A percentile compares a stretch with the other conserved stretches of the same genome.
These are phyloP conservation scores for Schizosaccharomyces versatilis DNA, from an alignment of 1,139 yeast genomes.

Conservation along the genomic window DNA sequence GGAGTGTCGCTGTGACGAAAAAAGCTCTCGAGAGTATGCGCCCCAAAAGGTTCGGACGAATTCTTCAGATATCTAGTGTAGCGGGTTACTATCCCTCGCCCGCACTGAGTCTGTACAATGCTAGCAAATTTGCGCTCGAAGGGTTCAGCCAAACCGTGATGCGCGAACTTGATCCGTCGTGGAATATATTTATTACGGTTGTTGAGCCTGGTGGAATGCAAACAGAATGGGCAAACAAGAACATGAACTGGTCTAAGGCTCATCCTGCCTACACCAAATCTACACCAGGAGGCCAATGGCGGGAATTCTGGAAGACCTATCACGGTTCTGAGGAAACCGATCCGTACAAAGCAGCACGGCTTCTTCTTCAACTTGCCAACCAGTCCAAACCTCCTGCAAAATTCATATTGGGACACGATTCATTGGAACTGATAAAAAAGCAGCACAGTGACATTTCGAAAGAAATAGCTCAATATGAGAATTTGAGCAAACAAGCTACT, in stretches of 20 bases:
- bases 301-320: neutral
- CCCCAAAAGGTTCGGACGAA: constrained; percentile 4
- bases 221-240: constrained; percentile 6
- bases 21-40: constrained; percentile 6
- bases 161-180: constrained; percentile 4
- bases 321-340: constrained; percentile 1
- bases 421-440: neutral
- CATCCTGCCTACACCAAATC: constrained; percentile 6
- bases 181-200: constrained; percentile 4
- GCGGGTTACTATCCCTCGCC: constrained; percentile 6
- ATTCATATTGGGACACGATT: neutral
- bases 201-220: constrained; percentile 5
- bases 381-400: neutral
- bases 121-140: constrained; percentile 6
- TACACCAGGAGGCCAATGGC: neutral
- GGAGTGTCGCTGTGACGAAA: constrained; percentile 2
- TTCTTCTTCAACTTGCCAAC: neutral
- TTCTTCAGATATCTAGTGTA: constrained; percentile 5
- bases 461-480: neutral
- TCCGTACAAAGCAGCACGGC: neutral
- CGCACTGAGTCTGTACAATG: constrained; percentile 3
- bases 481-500: neutral
- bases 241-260: constrained; percentile 3
- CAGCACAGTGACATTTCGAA: neutral
- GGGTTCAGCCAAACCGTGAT: constrained; percentile 5